A percentile compares a stretch with the other conserved stretches of the same genome.
Conservation (phyloP, 164 flowering plant genomes). For the Sextonia rubra region DNA sequence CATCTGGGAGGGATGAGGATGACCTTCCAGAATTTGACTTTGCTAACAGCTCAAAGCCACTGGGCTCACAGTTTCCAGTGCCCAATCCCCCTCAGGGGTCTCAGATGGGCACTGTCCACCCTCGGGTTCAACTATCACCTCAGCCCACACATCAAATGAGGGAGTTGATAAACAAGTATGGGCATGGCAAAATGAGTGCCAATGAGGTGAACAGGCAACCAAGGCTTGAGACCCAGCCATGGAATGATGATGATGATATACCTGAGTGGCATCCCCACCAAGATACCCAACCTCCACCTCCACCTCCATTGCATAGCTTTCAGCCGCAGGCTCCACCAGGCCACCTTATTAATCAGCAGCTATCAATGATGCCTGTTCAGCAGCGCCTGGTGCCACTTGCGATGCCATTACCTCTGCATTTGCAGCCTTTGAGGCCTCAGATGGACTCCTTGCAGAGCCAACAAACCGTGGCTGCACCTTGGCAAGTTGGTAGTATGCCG, state of each 20-base stretch:
- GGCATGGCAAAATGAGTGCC: constrained; percentile 28
- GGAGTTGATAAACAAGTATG: constrained; percentile 73
- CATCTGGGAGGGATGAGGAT: constrained; percentile 62
- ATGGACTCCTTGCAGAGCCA: constrained; percentile 19
- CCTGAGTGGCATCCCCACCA: constrained; percentile 89
- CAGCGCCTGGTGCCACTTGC: neutral
- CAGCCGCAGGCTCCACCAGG: constrained; percentile 23
- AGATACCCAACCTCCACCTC: constrained; percentile 13
- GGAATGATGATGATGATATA: constrained; percentile 87
- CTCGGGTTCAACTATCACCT: constrained; percentile 14
- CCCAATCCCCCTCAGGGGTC: constrained; percentile 10
- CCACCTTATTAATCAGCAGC: constrained; percentile 23
- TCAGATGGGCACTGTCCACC: constrained; percentile 1
- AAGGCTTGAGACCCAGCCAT: constrained; percentile 36
- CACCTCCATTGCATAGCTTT: constrained; percentile 12
- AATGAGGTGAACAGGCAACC: constrained; percentile 14
- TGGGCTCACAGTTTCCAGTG: constrained; percentile 8
- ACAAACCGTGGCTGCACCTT: constrained; percentile 1
- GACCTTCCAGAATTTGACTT: constrained; percentile 94
- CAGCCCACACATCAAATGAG: constrained; percentile 66
- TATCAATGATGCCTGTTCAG: neutral
- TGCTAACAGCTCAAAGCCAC: constrained; percentile 29
- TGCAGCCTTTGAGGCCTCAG: constrained; percentile 10
- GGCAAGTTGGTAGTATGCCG: constrained; percentile 18
- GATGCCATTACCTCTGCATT: constrained; percentile 2